Base-by-base conservation (phyloP, 164 flowering plant species). In the Magnolia sinica region DNA sequence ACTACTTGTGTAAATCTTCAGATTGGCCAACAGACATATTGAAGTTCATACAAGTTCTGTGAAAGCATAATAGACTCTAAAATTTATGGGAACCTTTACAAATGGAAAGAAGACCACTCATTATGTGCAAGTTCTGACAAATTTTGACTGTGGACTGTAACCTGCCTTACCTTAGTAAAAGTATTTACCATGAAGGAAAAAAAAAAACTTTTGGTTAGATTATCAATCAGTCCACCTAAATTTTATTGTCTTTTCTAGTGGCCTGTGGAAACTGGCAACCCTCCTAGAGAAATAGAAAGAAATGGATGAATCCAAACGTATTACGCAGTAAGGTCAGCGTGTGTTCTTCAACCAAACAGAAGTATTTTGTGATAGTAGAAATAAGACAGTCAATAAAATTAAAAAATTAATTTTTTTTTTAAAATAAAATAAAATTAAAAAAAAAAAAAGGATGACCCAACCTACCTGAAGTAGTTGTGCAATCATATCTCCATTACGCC, bases 391-490 rank as follows among this genome's bases (percentile, higher is more conserved):
- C n/a, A 50, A 50, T 31, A 55, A 7, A 8, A 37, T n/a, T n/a
- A n/a, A n/a, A n/a, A n/a, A n/a, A n/a, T 23, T 23, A 23, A 23
- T 23, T 23, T 23, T 23, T 23, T 23, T 23, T 23, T 24, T 24
- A 24, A 24, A 24, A 24, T 0, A 24, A 24, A 9, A 31, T n/a
- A n/a, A n/a, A n/a, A n/a, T n/a, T n/a, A n/a, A 55, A 7, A 8
- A 37, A 65, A 29, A 31, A 29, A 16, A 13, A 68, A 22, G 7
- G 16, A 69, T 8, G 31, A 78, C 27, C 20, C n/a, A 50, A 7
- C 49, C 18, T 81, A 95, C 97, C 97, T 96, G 97, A 80, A 92
- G 91, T 29, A 96, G 82, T 76, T 89, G 97, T 64, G 91, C 85
- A 91, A 92, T 88, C 78, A 83, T 16, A 84, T 92, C 89, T 29